Evolutionary conservation across 2,329 filamentous ascomycete species (phyloP), one percentile per base, ranked within the genome.

Genomic region (Colletotrichum siamense): DNA sequence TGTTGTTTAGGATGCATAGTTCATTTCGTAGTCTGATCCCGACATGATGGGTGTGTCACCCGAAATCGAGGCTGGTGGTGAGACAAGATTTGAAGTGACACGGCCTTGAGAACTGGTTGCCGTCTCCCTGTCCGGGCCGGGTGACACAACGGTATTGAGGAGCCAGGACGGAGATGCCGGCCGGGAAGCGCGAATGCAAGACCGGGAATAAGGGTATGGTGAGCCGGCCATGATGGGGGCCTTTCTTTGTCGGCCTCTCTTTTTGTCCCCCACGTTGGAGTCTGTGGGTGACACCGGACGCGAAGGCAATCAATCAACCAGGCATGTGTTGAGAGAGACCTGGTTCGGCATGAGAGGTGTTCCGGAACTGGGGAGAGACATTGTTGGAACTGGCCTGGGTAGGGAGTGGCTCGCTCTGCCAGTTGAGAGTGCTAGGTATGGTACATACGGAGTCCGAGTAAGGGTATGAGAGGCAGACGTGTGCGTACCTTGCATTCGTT

Each of bases 91-190:
- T 69, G 70, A 22, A 59, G 49, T 39, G 62, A 67, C 28, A 64
- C 57, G 44, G 49, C 24, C 39, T 67, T 8, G 61, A 55, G 24
- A 44, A 16, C 16, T 39, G 39, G 16, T 18, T 24, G 30, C 15
- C 52, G n/a, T 67, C 69, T 68, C 36, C 62, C 73, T 75, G 73
- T 34, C 62, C 62, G 63, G 55, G 63, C 63, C 63, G 63, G 62
- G 64, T 63, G 32, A 62, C 39, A 59, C 59, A 69, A 22, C 28
- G 62, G 44, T 39, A 16, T 64, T 28, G 44, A 57, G 36, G n/a
- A 52, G 44, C 44, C 44, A 22, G 44, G 36, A 73, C 44, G 70
- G 57, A 69, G 49, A 65, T 69, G 57, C 36, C 34, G 34, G 57
- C 26, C 64, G 64, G 64, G 22, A 15, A 52, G 28, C 26, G 57